A percentile compares a stretch with the other conserved stretches of the same genome.
Conservation (phyloP, 2,329 filamentous ascomycete genomes). For the Epichloe baconii region DNA sequence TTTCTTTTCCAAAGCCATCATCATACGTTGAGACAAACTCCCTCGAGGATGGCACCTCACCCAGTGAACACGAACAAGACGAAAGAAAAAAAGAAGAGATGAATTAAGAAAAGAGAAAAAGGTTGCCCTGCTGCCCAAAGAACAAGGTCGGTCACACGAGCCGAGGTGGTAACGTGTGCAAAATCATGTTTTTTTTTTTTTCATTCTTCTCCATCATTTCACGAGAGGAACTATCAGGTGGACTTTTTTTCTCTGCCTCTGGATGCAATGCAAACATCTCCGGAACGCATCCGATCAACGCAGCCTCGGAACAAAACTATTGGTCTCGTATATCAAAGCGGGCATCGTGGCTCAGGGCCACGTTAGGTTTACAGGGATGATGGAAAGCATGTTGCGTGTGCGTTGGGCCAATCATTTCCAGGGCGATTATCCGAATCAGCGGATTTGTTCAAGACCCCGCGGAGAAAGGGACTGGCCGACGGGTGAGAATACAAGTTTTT, state of each 20-base stretch:
- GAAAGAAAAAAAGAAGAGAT: not conserved
- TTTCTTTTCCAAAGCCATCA: conserved; percentile 26
- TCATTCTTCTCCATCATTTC: not conserved
- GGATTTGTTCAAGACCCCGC: not conserved
- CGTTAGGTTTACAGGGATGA: no score
- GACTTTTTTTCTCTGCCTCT: not conserved
- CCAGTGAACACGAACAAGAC: no score
- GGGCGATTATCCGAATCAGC: not conserved
- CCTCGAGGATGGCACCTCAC: no score
- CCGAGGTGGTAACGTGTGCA: no score
- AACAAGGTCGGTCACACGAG: no score
- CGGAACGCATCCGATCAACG: not conserved
- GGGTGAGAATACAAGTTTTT: not conserved
- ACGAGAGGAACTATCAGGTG: not conserved
- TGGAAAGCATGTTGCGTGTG: no score
- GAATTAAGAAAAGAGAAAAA: no score
- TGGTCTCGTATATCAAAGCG: not conserved
- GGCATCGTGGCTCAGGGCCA: not conserved
- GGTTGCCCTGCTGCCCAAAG: not conserved
- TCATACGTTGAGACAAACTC: no score
- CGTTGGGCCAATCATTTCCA: conserved; percentile 1
- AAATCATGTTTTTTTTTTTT: not conserved
- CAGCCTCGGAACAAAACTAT: not conserved
- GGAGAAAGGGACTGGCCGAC: conserved; percentile 1
- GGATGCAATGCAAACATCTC: conserved; percentile 1